Conservation (phyloP, 352 stramenopile genomes). For the Phytophthora europaea region DNA sequence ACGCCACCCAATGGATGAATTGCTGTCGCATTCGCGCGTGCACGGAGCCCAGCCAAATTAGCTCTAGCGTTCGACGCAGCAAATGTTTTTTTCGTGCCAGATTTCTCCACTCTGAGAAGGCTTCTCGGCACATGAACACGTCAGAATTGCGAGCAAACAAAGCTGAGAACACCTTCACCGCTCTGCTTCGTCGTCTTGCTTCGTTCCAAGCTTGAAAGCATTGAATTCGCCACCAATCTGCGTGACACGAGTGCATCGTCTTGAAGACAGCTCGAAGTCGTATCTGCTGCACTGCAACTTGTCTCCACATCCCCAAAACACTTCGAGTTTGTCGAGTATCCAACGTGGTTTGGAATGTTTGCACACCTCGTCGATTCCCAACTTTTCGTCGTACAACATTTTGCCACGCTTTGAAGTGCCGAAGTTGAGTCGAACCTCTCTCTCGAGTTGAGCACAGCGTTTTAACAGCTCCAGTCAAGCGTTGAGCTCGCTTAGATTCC, state of each 20-base stretch:
- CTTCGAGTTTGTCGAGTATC: constrained; percentile 4
- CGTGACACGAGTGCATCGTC: constrained; percentile 17
- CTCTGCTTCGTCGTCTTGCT: constrained; percentile 14
- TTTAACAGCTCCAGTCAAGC: constrained; percentile 21
- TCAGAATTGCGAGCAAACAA: constrained; percentile 22
- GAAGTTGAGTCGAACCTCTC: constrained; percentile 1
- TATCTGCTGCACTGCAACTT: constrained; percentile 19
- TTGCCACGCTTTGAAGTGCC: constrained; percentile 32
- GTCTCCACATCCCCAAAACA: constrained; percentile 20
- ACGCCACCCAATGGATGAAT: constrained; percentile 48
- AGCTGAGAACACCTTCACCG: constrained; percentile 33
- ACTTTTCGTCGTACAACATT: constrained; percentile 7
- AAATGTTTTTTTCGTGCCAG: constrained; percentile 33
- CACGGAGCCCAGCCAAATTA: constrained; percentile 54
- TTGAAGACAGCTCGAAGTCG: constrained; percentile 15
- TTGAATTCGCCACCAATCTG: constrained; percentile 16
- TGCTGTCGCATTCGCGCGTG: constrained; percentile 40
- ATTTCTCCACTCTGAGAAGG: constrained; percentile 37
- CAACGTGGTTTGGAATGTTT: constrained; percentile 8
- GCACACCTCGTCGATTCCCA: constrained; percentile 2
- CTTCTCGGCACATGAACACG: constrained; percentile 4
- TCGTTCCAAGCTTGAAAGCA: constrained; percentile 38
- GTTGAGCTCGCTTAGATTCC: constrained; percentile 23
- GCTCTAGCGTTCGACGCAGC: constrained; percentile 42
- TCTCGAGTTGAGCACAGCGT: constrained; percentile 22